phyloP scores from a whole-genome alignment of 306 rosid species.

The Begonia loranthoides region DNA sequence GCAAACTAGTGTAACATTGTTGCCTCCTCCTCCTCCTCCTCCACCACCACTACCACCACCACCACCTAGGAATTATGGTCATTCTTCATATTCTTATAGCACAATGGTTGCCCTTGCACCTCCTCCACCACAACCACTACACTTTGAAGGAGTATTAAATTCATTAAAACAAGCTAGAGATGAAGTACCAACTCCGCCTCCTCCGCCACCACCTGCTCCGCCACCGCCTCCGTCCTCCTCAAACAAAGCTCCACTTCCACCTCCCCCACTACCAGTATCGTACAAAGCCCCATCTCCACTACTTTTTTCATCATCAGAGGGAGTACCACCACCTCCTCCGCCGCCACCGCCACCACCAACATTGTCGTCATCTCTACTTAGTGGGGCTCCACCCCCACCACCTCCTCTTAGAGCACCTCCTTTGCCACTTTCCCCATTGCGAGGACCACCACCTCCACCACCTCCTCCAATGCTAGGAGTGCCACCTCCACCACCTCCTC shows the following conservation, averaged over 20 bases:
- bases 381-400: slow-evolving; percentile 18
- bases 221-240: no score
- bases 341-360: no score
- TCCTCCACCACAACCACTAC: neutral
- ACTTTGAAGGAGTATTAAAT: slow-evolving; percentile 8
- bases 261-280: no score
- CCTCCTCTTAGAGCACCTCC: neutral
- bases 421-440: neutral
- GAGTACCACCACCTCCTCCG: no score
- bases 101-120: neutral
- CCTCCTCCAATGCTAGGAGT: slow-evolving; percentile 2
- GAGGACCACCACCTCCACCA: slow-evolving; percentile 18
- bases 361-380: no score
- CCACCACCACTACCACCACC: neutral
- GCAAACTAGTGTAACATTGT: no score
- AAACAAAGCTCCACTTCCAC: no score
- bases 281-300: no score
- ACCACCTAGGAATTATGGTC: neutral
- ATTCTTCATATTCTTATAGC: neutral
- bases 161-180: slow-evolving; percentile 8
- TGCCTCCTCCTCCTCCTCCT: no score
- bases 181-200: slow-evolving; percentile 10
- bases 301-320: no score
- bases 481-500: slow-evolving; percentile 19
- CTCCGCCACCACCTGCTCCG: slow-evolving; percentile 18